Evolutionary conservation across 768 basidiomycete genomes (phyloP), one percentile per base, ranked within the genome.

Genomic region (Pilatotrama ljubarskyi): DNA sequence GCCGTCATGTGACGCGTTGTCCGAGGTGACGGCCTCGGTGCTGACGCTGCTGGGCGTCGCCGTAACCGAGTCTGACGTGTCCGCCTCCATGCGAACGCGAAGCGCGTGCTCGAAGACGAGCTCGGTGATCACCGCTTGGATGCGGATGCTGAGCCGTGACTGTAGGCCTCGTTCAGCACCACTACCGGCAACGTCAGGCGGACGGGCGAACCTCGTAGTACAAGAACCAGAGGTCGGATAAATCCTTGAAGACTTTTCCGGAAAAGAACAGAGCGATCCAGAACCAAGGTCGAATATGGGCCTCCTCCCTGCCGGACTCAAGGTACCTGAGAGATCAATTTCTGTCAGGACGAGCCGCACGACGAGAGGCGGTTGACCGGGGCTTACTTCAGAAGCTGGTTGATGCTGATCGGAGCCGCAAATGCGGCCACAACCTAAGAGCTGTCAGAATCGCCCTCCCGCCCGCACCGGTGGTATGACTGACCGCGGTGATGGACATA

Each of bases 41-140:
- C 17, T 25, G 5, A 10, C 13, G 8, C 44, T 25, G 44, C 44
- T 46, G 2, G 29, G 11, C 6, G 20, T 20, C 20, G 18, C 9
- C 3, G 44, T 9, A 25, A 9, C 58, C 5, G 60, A 43, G 22
- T 58, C 58, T 8, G 60, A 43, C 9, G 53, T 59, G 58, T 58
- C 82, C 20, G 80, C 75, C 51, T 78, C 81, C 72, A 82, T 73
- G n/a, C 81, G 74, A 26, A 83, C 78, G 25, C 80, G 74, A 1
- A 84, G 72, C 1, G 82, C 71, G 58, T 84, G 82, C 58, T 81
- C 77, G 64, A 83, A 83, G 14, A 84, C 64, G 8, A 83, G 75
- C 59, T 81, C 79, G 25, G 80, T 80, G 62, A 81, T 56, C 62
- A 87, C 68, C 11, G 73, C 74, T 63, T 82, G 78, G 5, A 66